Evolutionary conservation across 75 land plant species (phyloP).

Genomic region (Isoetes taiwanensis): DNA sequence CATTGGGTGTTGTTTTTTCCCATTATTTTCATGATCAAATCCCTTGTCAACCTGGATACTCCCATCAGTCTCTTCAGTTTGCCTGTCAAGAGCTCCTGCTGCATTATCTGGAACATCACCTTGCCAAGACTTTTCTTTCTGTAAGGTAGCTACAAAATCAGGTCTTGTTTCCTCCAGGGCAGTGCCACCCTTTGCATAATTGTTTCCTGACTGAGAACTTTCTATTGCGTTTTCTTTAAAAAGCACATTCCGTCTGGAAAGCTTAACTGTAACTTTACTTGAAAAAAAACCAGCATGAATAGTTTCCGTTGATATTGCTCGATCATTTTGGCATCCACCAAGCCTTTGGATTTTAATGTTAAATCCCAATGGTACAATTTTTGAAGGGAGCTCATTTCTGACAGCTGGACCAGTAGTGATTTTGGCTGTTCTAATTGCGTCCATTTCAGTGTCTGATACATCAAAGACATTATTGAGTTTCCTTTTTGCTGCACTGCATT

Average conservation of each 20-base stretch:
- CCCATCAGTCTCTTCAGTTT: not conserved
- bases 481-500: too few relatives aligned
- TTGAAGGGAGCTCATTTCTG: not conserved
- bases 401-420: not conserved
- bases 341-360: conserved; percentile 18
- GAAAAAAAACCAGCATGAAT: conserved; percentile 18
- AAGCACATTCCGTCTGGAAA: not conserved
- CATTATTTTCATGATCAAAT: too few relatives aligned
- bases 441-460: not conserved
- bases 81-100: not conserved
- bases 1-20: too few relatives aligned
- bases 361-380: conserved; percentile 2
- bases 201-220: not conserved
- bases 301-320: not conserved
- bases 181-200: not conserved
- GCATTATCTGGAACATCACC: not conserved
- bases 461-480: too few relatives aligned
- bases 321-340: not conserved
- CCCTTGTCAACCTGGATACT: too few relatives aligned
- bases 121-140: not conserved
- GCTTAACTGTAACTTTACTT: not conserved
- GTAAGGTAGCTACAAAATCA: too few relatives aligned
- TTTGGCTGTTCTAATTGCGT: not conserved
- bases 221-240: not conserved
- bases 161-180: not conserved